Evolutionary conservation across 2,329 filamentous ascomycete genomes (phyloP).

Genomic region (Claviceps quebecensis): DNA sequence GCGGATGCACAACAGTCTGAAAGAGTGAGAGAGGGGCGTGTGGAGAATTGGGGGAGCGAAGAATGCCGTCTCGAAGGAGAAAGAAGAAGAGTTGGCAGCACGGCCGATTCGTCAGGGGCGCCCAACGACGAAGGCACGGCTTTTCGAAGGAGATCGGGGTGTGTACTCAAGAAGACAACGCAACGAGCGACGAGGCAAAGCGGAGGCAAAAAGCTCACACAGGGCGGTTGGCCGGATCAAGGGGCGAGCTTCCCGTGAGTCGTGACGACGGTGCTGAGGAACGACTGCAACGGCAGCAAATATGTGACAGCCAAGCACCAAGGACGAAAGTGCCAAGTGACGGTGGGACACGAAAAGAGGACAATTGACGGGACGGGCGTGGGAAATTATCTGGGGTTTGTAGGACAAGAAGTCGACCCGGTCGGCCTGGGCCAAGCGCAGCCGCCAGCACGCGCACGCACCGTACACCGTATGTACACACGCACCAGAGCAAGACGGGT

Average conservation of each 20-base stretch:
- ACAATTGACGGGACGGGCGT: slow-evolving; percentile 9
- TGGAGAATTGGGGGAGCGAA: background rate
- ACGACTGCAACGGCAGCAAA: slow-evolving; percentile 4
- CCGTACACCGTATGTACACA: background rate
- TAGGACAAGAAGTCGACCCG: slow-evolving; percentile 10
- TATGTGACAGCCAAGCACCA: slow-evolving; percentile 5
- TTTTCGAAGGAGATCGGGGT: slow-evolving; percentile 5
- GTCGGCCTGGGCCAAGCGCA: slow-evolving; percentile 8
- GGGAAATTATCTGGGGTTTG: slow-evolving; percentile 14
- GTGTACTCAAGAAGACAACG: slow-evolving; percentile 1
- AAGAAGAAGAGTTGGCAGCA: slow-evolving; percentile 1
- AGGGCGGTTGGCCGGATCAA: slow-evolving; percentile 7
- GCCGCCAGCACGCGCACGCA: slow-evolving; percentile 6
- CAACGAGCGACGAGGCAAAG: slow-evolving; percentile 5
- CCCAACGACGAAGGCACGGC: slow-evolving; percentile 8
- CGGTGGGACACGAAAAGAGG: slow-evolving; percentile 16
- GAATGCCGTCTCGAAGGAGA: background rate
- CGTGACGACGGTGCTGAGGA: slow-evolving; percentile 6
- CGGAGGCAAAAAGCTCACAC: slow-evolving; percentile 6
- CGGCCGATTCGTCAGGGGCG: slow-evolving; percentile 8
- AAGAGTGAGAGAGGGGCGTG: slow-evolving; percentile 2
- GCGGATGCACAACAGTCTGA: background rate
- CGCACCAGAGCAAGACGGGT: background rate
- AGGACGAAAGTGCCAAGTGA: slow-evolving; percentile 7
- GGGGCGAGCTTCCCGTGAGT: slow-evolving; percentile 7